phyloP scores from a whole-genome alignment of 1,139 yeast genomes.

The Sugiyamaella pinicola region DNA sequence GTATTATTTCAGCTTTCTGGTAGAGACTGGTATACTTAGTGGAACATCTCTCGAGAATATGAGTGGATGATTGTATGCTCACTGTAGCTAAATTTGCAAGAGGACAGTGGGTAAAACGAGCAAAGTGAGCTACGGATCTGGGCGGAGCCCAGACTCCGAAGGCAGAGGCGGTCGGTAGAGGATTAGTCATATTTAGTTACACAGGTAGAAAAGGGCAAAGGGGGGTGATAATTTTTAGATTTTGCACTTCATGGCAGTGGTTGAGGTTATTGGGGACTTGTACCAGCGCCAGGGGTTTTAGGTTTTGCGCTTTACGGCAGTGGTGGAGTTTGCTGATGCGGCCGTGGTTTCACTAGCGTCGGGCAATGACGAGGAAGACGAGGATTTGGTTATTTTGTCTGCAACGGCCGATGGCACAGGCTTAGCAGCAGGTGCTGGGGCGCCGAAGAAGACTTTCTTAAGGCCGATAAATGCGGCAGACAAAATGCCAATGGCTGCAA shows the following conservation, averaged over 20 bases:
- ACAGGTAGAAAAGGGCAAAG: not conserved
- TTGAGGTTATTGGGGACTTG: no score
- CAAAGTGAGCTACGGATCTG: constrained; percentile 14
- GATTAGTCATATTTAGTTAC: not conserved
- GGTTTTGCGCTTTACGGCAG: constrained; percentile 36
- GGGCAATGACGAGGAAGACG: not conserved
- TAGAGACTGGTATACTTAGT: no score
- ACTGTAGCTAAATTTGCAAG: no score
- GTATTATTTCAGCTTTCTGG: no score
- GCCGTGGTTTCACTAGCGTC: constrained; percentile 26
- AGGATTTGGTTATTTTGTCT: constrained; percentile 13
- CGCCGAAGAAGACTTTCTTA: constrained; percentile 14
- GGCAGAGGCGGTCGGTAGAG: not conserved
- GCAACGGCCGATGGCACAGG: constrained; percentile 16
- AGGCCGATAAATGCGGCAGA: constrained; percentile 10
- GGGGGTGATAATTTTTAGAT: not conserved
- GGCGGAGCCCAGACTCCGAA: constrained; percentile 18
- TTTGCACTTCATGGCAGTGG: constrained; percentile 5
- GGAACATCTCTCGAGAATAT: no score
- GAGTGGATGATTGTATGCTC: no score
- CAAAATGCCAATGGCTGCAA: constrained; percentile 16
- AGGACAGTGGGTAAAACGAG: no score
- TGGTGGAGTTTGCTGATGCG: constrained; percentile 23
- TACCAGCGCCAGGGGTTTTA: no score
- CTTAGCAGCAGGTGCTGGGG: constrained; percentile 6